Evolutionary conservation across 176 grass and related monocot species (phyloP).

Genomic region (Ensete ventricosum): DNA sequence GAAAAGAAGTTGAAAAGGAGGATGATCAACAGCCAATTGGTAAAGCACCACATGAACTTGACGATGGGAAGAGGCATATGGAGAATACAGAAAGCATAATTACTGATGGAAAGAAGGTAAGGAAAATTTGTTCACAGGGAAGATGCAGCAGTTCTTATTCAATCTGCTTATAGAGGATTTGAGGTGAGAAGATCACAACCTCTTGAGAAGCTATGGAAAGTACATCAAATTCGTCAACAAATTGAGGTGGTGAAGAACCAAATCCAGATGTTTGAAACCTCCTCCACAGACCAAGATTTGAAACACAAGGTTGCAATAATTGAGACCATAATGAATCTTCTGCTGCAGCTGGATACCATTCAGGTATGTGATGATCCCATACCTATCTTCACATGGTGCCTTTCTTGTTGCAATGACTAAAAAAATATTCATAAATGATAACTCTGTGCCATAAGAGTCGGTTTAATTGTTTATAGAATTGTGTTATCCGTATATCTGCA

Average conservation of each 20-base stretch:
- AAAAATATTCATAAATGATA: no score
- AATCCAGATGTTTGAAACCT: slow-evolving; percentile 44
- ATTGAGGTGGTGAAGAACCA: slow-evolving; percentile 32
- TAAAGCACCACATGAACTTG: background rate
- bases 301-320: slow-evolving; percentile 38
- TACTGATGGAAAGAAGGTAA: background rate
- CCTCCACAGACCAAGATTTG: slow-evolving; percentile 12
- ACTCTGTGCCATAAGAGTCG: no score
- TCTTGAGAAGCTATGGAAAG: slow-evolving; percentile 62
- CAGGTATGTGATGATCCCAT: slow-evolving; percentile 39
- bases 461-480: no score
- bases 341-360: slow-evolving; percentile 78
- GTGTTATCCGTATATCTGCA: no score
- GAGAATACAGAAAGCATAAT: background rate
- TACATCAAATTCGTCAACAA: slow-evolving; percentile 33
- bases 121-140: slow-evolving; percentile 23
- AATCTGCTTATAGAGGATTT: slow-evolving; percentile 61
- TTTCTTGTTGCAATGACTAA: background rate
- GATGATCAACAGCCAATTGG: slow-evolving; percentile 16
- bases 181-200: slow-evolving; percentile 56
- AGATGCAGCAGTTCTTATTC: slow-evolving; percentile 52
- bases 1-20: slow-evolving; percentile 1
- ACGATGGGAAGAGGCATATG: background rate
- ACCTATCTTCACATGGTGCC: slow-evolving; percentile 1
- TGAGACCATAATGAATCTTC: slow-evolving; percentile 81